Evolutionary conservation across 352 stramenopile genomes (phyloP).

Genomic region (Phytophthora boehmeriae): DNA sequence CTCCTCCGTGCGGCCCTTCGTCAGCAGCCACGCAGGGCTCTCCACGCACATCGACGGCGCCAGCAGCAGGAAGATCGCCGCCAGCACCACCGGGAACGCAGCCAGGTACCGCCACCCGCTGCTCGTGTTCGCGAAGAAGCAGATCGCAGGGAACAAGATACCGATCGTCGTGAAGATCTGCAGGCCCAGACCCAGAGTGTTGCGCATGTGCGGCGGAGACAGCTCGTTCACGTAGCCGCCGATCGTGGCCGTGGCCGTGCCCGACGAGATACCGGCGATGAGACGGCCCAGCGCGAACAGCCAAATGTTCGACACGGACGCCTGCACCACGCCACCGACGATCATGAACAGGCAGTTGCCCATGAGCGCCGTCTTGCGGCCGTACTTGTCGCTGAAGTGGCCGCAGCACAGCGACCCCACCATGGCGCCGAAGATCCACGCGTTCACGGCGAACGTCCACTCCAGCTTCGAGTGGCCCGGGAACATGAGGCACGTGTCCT

Average conservation of each 20-base stretch:
- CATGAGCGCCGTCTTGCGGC: conserved; percentile 6
- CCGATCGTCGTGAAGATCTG: conserved; percentile 12
- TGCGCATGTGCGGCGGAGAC: conserved; percentile 10
- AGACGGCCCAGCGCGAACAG: conserved; percentile 1
- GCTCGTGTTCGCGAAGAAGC: conserved; percentile 19
- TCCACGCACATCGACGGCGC: conserved; percentile 13
- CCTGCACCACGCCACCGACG: not conserved
- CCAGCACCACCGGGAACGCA: conserved; percentile 13
- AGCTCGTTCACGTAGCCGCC: conserved; percentile 8
- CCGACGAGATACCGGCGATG: not conserved
- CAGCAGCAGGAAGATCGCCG: conserved; percentile 11
- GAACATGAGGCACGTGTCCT: conserved; percentile 23
- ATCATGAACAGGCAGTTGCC: not conserved
- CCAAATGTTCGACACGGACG: not conserved
- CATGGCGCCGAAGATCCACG: conserved; percentile 9
- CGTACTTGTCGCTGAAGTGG: conserved; percentile 7
- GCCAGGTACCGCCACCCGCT: conserved; percentile 12
- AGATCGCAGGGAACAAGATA: conserved; percentile 4
- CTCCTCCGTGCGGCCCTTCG: conserved; percentile 17
- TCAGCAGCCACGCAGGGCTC: conserved; percentile 23
- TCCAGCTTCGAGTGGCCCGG: conserved; percentile 21
- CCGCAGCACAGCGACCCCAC: conserved; percentile 5
- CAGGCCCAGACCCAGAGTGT: conserved; percentile 4
- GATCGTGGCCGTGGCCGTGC: not conserved
- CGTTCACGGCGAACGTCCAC: conserved; percentile 15